These are phyloP conservation scores for Zopfochytrium polystomum DNA, from an alignment of 371 early-diverging fungal species.

Conservation along the genomic window DNA sequence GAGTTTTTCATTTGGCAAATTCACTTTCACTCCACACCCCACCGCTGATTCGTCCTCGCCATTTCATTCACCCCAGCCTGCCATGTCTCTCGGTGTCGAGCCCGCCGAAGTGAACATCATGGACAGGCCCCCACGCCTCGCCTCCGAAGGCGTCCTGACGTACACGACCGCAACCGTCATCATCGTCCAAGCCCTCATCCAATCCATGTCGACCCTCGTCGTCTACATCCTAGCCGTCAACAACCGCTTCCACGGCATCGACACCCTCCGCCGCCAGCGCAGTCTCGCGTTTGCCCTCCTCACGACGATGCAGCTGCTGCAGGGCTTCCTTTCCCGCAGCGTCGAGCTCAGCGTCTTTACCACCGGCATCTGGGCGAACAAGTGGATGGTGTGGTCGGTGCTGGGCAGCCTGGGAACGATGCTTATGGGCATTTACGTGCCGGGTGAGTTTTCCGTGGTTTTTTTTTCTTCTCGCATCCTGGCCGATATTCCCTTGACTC, in stretches of 20 bases:
- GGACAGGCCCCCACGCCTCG: conserved; percentile 76
- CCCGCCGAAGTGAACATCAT: conserved; percentile 75
- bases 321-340: conserved; percentile 75
- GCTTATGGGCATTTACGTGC: conserved; percentile 73
- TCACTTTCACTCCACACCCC: not conserved
- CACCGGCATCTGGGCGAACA: conserved; percentile 67
- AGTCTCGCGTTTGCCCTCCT: conserved; percentile 70
- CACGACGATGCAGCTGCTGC: conserved; percentile 75
- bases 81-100: conserved; percentile 55
- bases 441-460: conserved; percentile 43
- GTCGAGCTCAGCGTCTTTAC: conserved; percentile 64
- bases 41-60: conserved; percentile 1
- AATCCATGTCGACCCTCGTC: conserved; percentile 68
- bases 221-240: conserved; percentile 32
- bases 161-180: conserved; percentile 57
- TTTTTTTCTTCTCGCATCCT: not conserved
- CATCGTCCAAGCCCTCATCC: conserved; percentile 67
- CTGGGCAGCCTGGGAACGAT: conserved; percentile 62
- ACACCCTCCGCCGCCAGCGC: conserved; percentile 36
- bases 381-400: conserved; percentile 73
- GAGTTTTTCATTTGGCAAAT: conserved; percentile 19
- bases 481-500: not conserved
- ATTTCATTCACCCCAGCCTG: conserved; percentile 2
- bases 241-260: conserved; percentile 21
- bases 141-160: conserved; percentile 63